Conservation (phyloP, 176 grass and related monocot species). For the Eremochloa ophiuroides region DNA sequence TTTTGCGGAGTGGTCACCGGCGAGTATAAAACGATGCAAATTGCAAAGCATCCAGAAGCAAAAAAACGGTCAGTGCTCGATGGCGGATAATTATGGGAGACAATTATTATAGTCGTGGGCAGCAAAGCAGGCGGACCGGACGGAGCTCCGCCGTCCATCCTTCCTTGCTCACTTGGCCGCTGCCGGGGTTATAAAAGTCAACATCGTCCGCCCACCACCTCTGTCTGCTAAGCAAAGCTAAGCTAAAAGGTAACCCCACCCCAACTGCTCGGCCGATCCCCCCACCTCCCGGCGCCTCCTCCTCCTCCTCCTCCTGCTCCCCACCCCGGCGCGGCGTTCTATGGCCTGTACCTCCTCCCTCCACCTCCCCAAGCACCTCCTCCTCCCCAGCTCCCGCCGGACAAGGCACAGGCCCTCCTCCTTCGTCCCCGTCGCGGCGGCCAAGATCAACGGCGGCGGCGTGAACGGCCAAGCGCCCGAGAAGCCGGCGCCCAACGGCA, state of each 20-base stretch:
- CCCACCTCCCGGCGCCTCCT: neutral
- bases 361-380: slow-evolving; percentile 48
- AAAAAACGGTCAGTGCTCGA: too few species aligned
- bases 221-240: neutral
- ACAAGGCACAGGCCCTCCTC: neutral
- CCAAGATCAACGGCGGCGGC: slow-evolving; percentile 37
- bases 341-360: slow-evolving; percentile 75
- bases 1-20: too few species aligned
- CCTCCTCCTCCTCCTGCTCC: too few species aligned
- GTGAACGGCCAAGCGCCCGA: slow-evolving; percentile 30
- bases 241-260: neutral
- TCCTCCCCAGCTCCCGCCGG: slow-evolving; percentile 24
- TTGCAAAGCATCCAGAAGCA: too few species aligned
- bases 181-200: slow-evolving; percentile 30
- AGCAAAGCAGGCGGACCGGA: too few species aligned
- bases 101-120: too few species aligned
- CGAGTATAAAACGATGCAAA: too few species aligned
- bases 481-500: slow-evolving; percentile 13
- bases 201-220: neutral
- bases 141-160: too few species aligned
- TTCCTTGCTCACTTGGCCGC: too few species aligned
- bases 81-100: too few species aligned
- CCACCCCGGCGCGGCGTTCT: slow-evolving; percentile 21
- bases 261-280: neutral
- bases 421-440: slow-evolving; percentile 10